A percentile compares a stretch with the other conserved stretches of the same genome.
These are phyloP conservation scores for Gymnopus androsaceus DNA, from an alignment of 1,284 basidiomycete genomes.

Conservation along the genomic window DNA sequence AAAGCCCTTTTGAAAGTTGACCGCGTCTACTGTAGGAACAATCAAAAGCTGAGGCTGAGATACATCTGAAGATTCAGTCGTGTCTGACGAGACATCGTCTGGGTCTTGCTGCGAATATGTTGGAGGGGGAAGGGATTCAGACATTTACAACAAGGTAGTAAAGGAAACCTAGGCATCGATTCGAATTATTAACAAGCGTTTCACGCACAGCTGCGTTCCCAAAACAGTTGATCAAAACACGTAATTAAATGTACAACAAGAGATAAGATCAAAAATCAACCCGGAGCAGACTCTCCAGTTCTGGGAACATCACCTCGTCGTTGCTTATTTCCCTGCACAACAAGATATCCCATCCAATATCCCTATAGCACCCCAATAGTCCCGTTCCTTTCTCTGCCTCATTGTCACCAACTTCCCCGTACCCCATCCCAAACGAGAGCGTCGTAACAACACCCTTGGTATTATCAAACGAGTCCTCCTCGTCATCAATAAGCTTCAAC, in stretches of 20 bases:
- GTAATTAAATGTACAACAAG: slow-evolving; percentile 20
- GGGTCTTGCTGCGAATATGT: slow-evolving; percentile 46
- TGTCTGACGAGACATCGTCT: slow-evolving; percentile 21
- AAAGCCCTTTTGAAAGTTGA: slow-evolving; percentile 79
- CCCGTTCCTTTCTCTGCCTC: slow-evolving; percentile 70
- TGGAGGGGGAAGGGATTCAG: slow-evolving; percentile 42
- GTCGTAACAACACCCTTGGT: slow-evolving; percentile 55
- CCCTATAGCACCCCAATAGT: slow-evolving; percentile 71
- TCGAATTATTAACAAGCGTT: slow-evolving; percentile 1
- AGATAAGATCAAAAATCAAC: slow-evolving; percentile 44
- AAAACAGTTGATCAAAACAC: not conserved
- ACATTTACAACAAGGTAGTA: slow-evolving; percentile 29
- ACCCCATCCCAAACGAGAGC: slow-evolving; percentile 75
- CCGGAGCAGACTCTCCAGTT: slow-evolving; percentile 74
- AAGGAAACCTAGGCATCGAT: too few species aligned
- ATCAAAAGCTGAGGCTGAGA: slow-evolving; percentile 62
- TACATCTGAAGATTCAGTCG: slow-evolving; percentile 1
- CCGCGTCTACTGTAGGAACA: slow-evolving; percentile 60
- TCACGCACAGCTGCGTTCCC: slow-evolving; percentile 6
- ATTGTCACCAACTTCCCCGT: slow-evolving; percentile 70
- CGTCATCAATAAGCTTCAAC: slow-evolving; percentile 83
- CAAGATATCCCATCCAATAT: slow-evolving; percentile 69
- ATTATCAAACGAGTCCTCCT: slow-evolving; percentile 71
- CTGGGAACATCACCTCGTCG: slow-evolving; percentile 70
- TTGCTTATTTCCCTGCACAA: slow-evolving; percentile 56